These are phyloP conservation scores for Pseudogymnoascus sp. DNA, from an alignment of 2,329 filamentous ascomycete genomes.

Conservation along the genomic window DNA sequence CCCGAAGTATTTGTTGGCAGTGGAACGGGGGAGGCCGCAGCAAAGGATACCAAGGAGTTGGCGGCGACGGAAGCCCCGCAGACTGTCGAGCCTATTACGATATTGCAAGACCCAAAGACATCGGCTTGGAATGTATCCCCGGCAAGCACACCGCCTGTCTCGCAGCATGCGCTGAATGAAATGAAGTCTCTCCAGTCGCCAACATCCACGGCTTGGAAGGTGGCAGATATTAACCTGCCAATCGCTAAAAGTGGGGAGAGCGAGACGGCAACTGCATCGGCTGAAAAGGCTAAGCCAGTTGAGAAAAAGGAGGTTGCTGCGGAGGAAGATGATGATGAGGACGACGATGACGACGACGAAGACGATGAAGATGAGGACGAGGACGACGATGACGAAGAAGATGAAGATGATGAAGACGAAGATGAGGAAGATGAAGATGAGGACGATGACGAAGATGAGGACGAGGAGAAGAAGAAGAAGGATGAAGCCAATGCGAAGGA, in stretches of 20 bases:
- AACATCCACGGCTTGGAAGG: conserved; percentile 29
- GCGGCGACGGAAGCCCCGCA: background rate
- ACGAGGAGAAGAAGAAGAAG: conserved; percentile 34
- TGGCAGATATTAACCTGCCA: background rate
- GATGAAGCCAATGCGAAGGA: conserved; percentile 33
- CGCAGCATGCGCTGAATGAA: background rate
- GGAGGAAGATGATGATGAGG: conserved; percentile 28
- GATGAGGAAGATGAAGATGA: background rate
- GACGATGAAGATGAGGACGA: background rate
- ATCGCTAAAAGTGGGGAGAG: background rate
- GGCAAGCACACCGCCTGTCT: background rate
- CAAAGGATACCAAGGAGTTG: conserved; percentile 12
- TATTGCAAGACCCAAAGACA: conserved; percentile 1
- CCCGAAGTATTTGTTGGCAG: conserved; percentile 6
- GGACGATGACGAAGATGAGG: conserved; percentile 20
- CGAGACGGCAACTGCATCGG: background rate
- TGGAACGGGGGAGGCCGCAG: conserved; percentile 21
- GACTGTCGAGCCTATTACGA: background rate
- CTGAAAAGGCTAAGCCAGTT: conserved; percentile 24
- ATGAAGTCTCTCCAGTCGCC: conserved; percentile 25
- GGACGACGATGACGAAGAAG: background rate
- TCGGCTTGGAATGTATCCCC: background rate
- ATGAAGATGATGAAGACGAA: background rate
- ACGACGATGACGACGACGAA: conserved; percentile 10
- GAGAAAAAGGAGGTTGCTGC: conserved; percentile 26